phyloP scores from a whole-genome alignment of 1,139 yeast genomes.

The Zygosaccharomyces sapae region DNA sequence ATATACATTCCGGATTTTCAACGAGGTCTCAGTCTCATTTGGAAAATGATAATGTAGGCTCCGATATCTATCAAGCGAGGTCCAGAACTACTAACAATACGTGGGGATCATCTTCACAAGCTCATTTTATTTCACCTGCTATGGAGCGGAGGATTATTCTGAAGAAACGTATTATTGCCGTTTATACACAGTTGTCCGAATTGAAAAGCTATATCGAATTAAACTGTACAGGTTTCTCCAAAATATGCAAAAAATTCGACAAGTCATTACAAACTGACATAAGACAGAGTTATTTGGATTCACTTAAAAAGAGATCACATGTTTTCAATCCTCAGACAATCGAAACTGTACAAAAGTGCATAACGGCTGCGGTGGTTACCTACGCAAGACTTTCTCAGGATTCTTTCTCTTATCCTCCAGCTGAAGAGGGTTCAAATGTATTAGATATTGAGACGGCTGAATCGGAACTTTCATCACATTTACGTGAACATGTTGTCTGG shows the following conservation, averaged over 20 bases:
- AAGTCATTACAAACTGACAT: constrained; percentile 65
- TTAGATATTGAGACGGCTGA: constrained; percentile 41
- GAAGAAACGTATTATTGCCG: constrained; percentile 59
- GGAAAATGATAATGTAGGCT: constrained; percentile 9
- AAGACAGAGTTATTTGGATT: constrained; percentile 48
- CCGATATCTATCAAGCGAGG: constrained; percentile 15
- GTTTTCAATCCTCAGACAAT: constrained; percentile 47
- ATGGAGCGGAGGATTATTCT: constrained; percentile 50
- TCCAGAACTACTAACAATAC: constrained; percentile 20
- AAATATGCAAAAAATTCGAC: constrained; percentile 86
- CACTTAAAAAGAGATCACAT: constrained; percentile 41
- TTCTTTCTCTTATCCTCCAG: constrained; percentile 12
- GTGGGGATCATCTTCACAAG: constrained; percentile 7
- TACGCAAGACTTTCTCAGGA: constrained; percentile 44
- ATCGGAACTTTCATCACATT: constrained; percentile 65
- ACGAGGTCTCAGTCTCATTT: constrained; percentile 19
- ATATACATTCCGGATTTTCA: constrained; percentile 11
- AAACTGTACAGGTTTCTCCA: constrained; percentile 82
- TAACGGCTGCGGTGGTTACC: constrained; percentile 38
- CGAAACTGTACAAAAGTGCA: constrained; percentile 43
- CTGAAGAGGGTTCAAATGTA: constrained; percentile 9
- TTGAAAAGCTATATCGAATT: constrained; percentile 75
- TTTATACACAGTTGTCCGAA: constrained; percentile 74
- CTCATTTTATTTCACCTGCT: constrained; percentile 16
- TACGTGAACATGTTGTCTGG: constrained; percentile 93